Evolutionary conservation across 441 rosid species (phyloP).

Genomic region (Syzygium malaccense): DNA sequence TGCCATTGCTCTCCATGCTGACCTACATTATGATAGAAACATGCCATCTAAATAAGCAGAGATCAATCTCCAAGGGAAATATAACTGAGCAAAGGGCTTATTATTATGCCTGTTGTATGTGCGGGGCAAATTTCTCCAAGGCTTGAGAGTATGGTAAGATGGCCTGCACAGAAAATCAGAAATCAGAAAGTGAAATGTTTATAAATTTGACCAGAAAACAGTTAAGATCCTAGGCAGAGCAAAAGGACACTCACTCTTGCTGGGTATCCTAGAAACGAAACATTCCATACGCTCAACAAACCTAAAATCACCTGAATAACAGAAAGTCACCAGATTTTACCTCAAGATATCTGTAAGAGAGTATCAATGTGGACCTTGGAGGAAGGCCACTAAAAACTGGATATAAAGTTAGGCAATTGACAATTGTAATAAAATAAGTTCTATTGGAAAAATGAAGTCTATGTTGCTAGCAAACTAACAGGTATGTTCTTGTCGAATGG

Average conservation of each 20-base stretch:
- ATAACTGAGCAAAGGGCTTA: conserved; percentile 2
- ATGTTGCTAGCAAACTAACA: conserved; percentile 34
- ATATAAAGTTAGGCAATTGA: background rate
- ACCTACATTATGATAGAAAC: conserved; percentile 37
- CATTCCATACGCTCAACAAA: conserved; percentile 91
- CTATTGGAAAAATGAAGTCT: background rate
- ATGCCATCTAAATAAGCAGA: background rate
- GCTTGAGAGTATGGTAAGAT: conserved; percentile 96
- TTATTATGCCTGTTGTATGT: conserved; percentile 79
- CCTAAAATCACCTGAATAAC: conserved; percentile 75
- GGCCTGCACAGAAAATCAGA: conserved; percentile 43
- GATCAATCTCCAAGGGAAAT: background rate
- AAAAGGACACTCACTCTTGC: conserved; percentile 55
- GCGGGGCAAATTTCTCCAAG: conserved; percentile 90
- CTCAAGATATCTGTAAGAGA: conserved; percentile 5
- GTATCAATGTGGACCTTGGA: background rate
- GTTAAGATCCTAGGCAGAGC: conserved; percentile 4
- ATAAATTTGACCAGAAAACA: background rate
- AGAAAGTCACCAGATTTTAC: conserved; percentile 4
- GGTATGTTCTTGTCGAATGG: conserved; percentile 83
- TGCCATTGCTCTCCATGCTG: conserved; percentile 99
- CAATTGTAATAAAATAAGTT: background rate
- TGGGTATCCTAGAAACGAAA: conserved; percentile 89
- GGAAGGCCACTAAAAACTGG: background rate
- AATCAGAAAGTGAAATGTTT: background rate